Evolutionary conservation across 257 asterid genomes (phyloP).

Genomic region (Fraxinus anomala): DNA sequence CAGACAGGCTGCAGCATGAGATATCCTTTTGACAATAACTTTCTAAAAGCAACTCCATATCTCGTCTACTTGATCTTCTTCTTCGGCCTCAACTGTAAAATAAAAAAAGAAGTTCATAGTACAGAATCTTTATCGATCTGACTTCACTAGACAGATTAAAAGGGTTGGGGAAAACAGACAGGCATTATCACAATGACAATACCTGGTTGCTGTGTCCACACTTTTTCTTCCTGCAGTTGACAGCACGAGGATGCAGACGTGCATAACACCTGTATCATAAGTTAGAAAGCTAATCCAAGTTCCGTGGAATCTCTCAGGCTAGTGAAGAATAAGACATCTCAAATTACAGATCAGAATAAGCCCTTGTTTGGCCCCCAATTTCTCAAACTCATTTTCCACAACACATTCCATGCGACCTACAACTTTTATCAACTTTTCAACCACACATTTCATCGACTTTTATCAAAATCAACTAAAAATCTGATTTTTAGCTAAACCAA

Average conservation of each 20-base stretch:
- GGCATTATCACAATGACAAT: background rate
- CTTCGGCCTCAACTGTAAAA: constrained; percentile 49
- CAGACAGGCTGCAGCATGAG: background rate
- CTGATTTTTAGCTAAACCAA: too few relatives aligned
- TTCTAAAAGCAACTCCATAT: constrained; percentile 22
- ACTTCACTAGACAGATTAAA: background rate
- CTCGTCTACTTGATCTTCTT: constrained; percentile 49
- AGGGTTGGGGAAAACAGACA: too few relatives aligned
- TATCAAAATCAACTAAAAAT: too few relatives aligned
- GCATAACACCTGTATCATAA: background rate
- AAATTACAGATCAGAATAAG: too few relatives aligned
- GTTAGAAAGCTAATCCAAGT: background rate
- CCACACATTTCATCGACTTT: too few relatives aligned
- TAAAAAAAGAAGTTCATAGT: background rate
- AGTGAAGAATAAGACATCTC: background rate
- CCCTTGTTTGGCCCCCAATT: too few relatives aligned
- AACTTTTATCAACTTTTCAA: too few relatives aligned
- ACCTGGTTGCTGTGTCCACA: constrained; percentile 25
- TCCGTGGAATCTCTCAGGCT: background rate
- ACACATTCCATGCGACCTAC: too few relatives aligned
- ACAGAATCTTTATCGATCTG: background rate
- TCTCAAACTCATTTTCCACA: too few relatives aligned
- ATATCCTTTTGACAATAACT: background rate
- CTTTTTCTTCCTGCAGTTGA: constrained; percentile 19
- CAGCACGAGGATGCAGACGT: constrained; percentile 16